phyloP scores from a whole-genome alignment of 1,284 basidiomycete species.

The Cutaneotrichosporon cyanovorans region DNA sequence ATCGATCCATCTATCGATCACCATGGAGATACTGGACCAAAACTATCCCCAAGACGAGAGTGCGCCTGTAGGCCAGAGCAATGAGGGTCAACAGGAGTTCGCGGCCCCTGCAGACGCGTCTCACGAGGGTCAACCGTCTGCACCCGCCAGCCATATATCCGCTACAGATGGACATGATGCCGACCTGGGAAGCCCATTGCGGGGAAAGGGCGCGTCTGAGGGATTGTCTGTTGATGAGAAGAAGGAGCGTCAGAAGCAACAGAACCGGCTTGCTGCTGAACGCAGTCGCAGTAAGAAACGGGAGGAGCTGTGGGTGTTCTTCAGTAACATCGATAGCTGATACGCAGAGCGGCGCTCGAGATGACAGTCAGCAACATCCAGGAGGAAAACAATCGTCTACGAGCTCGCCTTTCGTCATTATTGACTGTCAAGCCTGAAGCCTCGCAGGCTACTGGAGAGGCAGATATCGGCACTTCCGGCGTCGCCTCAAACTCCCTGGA shows the following conservation, averaged over 20 bases:
- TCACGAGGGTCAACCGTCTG: neutral
- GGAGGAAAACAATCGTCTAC: constrained; percentile 37
- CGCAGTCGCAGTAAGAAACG: constrained; percentile 38
- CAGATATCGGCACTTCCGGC: neutral
- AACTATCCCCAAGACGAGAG: neutral
- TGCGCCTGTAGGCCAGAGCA: neutral
- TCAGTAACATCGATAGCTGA: neutral
- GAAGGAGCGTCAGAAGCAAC: constrained; percentile 36
- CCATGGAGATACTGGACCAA: constrained; percentile 5
- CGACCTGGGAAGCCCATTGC: constrained; percentile 4
- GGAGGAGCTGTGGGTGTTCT: constrained; percentile 34
- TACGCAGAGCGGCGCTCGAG: constrained; percentile 30
- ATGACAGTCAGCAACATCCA: constrained; percentile 33
- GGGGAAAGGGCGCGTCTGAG: constrained; percentile 12
- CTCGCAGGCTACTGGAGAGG: neutral
- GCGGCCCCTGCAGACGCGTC: neutral
- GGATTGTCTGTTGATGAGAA: constrained; percentile 27
- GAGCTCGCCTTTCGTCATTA: constrained; percentile 26
- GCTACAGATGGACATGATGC: neutral
- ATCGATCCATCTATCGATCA: neutral
- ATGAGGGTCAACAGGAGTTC: neutral
- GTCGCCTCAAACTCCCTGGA: constrained; percentile 19
- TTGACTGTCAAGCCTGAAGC: constrained; percentile 12
- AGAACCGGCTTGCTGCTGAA: constrained; percentile 41
- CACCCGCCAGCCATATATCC: neutral